Percentiles rank a stretch among this genome's conserved stretches.
Evolutionary conservation across 805 yeast genomes (phyloP).

Genomic region (Grigorovia yakushimaensis): DNA sequence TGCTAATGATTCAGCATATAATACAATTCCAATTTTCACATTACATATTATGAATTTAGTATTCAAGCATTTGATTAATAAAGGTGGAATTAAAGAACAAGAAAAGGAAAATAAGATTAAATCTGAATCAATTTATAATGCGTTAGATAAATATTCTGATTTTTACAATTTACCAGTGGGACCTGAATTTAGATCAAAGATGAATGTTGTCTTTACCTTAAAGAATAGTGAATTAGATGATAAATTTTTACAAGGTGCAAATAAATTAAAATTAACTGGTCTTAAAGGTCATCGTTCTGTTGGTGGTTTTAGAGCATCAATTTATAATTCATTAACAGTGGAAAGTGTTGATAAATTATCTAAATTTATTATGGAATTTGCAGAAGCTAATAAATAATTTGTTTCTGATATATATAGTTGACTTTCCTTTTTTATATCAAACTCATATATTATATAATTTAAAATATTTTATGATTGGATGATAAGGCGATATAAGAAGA

Average conservation of each 20-base stretch:
- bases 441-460: too few relatives aligned
- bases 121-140: slow-evolving; percentile 52
- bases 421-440: too few relatives aligned
- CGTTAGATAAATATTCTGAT: slow-evolving; percentile 55
- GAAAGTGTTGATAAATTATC: slow-evolving; percentile 50
- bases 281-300: slow-evolving; percentile 94
- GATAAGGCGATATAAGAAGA: too few relatives aligned
- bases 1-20: slow-evolving; percentile 84
- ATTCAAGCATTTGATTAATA: slow-evolving; percentile 45
- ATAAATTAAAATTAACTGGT: slow-evolving; percentile 52
- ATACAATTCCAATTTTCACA: slow-evolving; percentile 91
- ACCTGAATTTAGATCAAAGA: slow-evolving; percentile 58
- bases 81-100: slow-evolving; percentile 68
- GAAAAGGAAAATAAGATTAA: slow-evolving; percentile 49
- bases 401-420: background rate
- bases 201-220: slow-evolving; percentile 89
- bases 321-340: slow-evolving; percentile 76
- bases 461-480: too few relatives aligned
- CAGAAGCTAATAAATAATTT: slow-evolving; percentile 26
- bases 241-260: slow-evolving; percentile 62
- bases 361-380: slow-evolving; percentile 52
- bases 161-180: slow-evolving; percentile 61
- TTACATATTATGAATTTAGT: slow-evolving; percentile 79
- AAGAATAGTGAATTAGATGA: slow-evolving; percentile 54
- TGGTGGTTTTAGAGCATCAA: slow-evolving; percentile 91